Evolutionary conservation across 2,329 filamentous ascomycete genomes (phyloP).

Genomic region (Ampelomyces quisqualis): DNA sequence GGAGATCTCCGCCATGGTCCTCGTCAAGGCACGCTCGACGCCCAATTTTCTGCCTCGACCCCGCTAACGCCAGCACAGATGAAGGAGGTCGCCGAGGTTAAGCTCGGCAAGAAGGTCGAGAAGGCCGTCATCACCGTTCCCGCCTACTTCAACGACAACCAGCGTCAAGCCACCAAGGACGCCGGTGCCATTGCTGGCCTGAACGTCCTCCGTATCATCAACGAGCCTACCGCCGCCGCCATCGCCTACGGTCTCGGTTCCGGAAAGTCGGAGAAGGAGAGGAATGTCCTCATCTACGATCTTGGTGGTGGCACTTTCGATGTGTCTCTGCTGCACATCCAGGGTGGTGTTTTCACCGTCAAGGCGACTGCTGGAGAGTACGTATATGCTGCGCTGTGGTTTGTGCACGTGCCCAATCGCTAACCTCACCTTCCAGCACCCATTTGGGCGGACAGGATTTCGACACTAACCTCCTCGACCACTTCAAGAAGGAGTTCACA

Average conservation of each 20-base stretch:
- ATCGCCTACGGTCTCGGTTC: constrained; percentile 97
- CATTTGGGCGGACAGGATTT: constrained; percentile 96
- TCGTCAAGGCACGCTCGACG: constrained; percentile 73
- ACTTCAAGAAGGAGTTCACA: constrained; percentile 95
- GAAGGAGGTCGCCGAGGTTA: constrained; percentile 98
- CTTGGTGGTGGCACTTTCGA: constrained; percentile 99
- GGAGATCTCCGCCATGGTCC: constrained; percentile 98
- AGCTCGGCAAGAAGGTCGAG: constrained; percentile 98
- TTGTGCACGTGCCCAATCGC: no score
- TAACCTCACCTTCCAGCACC: constrained; percentile 49
- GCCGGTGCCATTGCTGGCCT: constrained; percentile 96
- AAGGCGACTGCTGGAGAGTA: constrained; percentile 92
- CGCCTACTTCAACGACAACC: constrained; percentile 99
- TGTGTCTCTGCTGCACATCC: constrained; percentile 98
- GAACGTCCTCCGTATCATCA: constrained; percentile 99
- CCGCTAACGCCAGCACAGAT: constrained; percentile 61
- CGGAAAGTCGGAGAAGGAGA: constrained; percentile 95
- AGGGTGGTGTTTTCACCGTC: constrained; percentile 98
- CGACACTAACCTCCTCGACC: constrained; percentile 90
- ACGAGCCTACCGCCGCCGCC: constrained; percentile 97
- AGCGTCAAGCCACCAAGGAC: constrained; percentile 99
- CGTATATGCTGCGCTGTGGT: no score
- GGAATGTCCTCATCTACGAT: constrained; percentile 99
- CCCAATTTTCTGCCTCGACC: constrained; percentile 5
- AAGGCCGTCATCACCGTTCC: constrained; percentile 99